phyloP scores from a whole-genome alignment of 169 alveolate species.

The Plasmodium cynomolgi region DNA sequence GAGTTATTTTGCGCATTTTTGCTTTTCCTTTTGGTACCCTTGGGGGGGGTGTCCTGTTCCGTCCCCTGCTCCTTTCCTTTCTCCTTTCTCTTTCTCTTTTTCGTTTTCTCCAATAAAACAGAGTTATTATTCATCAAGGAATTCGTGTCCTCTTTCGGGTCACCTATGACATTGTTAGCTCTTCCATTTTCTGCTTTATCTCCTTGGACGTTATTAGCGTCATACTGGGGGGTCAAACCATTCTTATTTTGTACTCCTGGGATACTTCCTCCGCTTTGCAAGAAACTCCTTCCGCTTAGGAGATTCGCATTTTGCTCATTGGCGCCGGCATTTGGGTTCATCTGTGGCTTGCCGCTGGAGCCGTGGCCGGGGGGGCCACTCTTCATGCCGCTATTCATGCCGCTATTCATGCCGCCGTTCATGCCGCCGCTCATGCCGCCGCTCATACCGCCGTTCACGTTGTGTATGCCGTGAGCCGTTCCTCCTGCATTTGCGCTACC shows the following conservation, averaged over 20 bases:
- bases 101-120: background rate
- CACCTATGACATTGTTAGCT: background rate
- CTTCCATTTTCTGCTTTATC: background rate
- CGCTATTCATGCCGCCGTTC: background rate
- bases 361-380: background rate
- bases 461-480: background rate
- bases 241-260: background rate
- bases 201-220: background rate
- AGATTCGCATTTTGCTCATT: background rate
- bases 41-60: background rate
- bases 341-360: background rate
- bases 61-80: background rate
- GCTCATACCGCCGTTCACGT: background rate
- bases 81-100: constrained; percentile 5
- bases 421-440: background rate
- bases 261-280: background rate
- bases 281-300: background rate
- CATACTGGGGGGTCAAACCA: background rate
- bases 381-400: background rate
- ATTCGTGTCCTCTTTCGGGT: background rate
- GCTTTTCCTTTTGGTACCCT: background rate
- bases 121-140: background rate
- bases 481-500: background rate
- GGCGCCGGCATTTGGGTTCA: background rate
- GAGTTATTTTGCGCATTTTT: background rate